Conservation (phyloP, 306 rosid genomes). For the Datisca glomerata region DNA sequence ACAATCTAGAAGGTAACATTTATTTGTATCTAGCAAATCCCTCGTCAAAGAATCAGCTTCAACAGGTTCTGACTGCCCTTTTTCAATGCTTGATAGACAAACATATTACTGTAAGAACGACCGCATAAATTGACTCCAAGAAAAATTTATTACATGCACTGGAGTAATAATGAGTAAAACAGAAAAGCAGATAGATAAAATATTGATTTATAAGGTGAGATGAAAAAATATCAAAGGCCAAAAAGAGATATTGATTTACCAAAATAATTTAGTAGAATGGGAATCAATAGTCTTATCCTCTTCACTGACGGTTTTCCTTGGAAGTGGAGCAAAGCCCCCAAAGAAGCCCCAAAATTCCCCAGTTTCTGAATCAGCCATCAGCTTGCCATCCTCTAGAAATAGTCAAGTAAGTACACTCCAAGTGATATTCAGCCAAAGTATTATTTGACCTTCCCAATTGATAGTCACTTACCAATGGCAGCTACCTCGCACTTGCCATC, state of each 20-base stretch:
- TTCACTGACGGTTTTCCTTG: slow-evolving; percentile 10
- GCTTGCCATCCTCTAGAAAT: slow-evolving; percentile 15
- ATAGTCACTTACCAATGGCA: slow-evolving; percentile 65
- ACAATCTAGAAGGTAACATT: slow-evolving; percentile 83
- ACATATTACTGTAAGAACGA: no score
- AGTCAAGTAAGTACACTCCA: no score
- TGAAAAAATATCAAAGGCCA: no score
- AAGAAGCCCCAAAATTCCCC: slow-evolving; percentile 18
- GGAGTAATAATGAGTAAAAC: no score
- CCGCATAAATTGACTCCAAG: no score
- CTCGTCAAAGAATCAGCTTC: slow-evolving; percentile 59
- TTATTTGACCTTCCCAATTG: neutral
- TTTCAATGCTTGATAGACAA: slow-evolving; percentile 35
- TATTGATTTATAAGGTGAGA: no score
- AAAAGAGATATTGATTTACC: no score
- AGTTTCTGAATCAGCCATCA: slow-evolving; percentile 9
- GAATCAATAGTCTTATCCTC: slow-evolving; percentile 11
- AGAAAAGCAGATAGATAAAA: no score
- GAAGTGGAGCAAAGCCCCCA: slow-evolving; percentile 17
- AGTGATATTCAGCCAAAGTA: no score
- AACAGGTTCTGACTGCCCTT: slow-evolving; percentile 49
- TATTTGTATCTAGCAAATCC: slow-evolving; percentile 60
- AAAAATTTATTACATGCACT: neutral
- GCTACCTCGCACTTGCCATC: slow-evolving; percentile 75
- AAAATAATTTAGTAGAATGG: slow-evolving; percentile 8